phyloP scores from a whole-genome alignment of 129 eudicot genomes.

The Flaveria linearis region DNA sequence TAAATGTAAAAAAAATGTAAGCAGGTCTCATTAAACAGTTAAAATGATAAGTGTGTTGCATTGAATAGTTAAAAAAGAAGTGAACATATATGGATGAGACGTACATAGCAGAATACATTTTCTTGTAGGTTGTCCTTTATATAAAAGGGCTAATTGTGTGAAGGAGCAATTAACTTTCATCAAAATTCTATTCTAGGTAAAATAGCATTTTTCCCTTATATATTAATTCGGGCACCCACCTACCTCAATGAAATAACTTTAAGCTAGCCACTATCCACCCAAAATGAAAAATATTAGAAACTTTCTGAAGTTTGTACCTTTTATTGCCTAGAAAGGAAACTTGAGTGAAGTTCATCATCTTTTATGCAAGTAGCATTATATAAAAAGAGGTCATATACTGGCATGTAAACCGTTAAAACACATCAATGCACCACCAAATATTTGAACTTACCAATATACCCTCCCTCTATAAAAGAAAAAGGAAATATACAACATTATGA shows the following conservation, averaged over 20 bases:
- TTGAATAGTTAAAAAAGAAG: background rate
- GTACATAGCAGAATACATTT: background rate
- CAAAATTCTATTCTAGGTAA: too few species aligned
- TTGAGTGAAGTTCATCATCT: background rate
- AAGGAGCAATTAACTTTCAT: too few species aligned
- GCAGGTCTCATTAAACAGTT: background rate
- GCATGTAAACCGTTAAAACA: background rate
- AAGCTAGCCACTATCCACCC: background rate
- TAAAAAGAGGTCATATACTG: too few species aligned
- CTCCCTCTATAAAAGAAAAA: background rate
- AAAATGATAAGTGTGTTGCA: background rate
- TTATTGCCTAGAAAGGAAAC: background rate
- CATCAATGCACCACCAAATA: background rate
- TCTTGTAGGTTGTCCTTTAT: background rate
- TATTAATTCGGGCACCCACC: background rate
- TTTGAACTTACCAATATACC: background rate
- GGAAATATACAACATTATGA: background rate
- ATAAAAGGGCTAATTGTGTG: too few species aligned
- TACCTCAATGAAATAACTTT: background rate
- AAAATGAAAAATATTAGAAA: background rate
- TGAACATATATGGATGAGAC: background rate
- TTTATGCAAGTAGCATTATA: slow-evolving; percentile 4
- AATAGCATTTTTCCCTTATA: too few species aligned
- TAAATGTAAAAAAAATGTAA: background rate
- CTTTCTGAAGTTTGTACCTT: background rate